Conservation (phyloP, 73 alveolate species). For the Paramecium bursaria region DNA sequence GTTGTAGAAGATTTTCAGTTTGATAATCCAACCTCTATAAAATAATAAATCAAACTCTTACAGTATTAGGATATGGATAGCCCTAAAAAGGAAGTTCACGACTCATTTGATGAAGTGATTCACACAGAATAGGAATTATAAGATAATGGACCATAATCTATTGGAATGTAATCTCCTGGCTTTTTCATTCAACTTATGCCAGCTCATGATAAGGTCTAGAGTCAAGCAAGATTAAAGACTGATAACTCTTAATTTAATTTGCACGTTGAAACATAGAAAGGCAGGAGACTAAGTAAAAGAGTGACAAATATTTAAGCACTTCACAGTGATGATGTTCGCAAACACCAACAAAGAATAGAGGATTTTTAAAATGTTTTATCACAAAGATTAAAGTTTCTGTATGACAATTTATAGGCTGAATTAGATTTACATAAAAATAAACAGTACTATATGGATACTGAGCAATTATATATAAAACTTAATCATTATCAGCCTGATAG, state of each 20-base stretch:
- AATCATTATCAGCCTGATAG: not conserved
- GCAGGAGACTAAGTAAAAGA: conserved; percentile 22
- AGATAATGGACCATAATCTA: too few species aligned
- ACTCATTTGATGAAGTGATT: conserved; percentile 13
- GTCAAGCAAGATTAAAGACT: too few species aligned
- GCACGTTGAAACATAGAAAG: too few species aligned
- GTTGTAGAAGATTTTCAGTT: not conserved
- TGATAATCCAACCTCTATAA: conserved; percentile 4
- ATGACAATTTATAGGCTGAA: conserved; percentile 1
- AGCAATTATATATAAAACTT: conserved; percentile 17
- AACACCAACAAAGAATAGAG: not conserved
- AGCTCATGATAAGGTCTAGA: too few species aligned
- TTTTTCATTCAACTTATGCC: too few species aligned
- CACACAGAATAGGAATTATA: too few species aligned
- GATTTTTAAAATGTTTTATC: conserved; percentile 15
- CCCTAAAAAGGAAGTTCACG: not conserved
- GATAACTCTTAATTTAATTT: too few species aligned
- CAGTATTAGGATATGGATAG: not conserved
- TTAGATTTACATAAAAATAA: not conserved
- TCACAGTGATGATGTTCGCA: conserved; percentile 10
- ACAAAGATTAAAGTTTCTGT: conserved; percentile 1
- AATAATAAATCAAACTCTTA: not conserved
- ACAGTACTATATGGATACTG: not conserved
- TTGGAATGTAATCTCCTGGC: too few species aligned
- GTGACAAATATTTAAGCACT: not conserved